phyloP scores from a whole-genome alignment of 352 stramenopile species.

The Pythium vanterpoolii region DNA sequence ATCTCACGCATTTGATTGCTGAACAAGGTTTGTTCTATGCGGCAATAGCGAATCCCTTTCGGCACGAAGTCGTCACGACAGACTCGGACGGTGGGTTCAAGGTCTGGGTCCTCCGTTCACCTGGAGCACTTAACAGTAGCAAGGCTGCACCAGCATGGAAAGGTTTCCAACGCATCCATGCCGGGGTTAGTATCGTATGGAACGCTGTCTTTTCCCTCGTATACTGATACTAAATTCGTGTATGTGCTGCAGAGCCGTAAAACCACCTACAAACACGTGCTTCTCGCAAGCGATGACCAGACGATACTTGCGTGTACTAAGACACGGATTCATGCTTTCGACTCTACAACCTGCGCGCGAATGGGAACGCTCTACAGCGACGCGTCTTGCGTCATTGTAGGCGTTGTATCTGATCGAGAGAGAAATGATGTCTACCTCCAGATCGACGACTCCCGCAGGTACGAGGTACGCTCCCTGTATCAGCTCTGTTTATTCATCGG shows the following conservation, averaged over 20 bases:
- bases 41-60: conserved; percentile 34
- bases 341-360: conserved; percentile 18
- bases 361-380: conserved; percentile 15
- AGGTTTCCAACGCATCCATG: conserved; percentile 50
- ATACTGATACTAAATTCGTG: neutral
- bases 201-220: neutral
- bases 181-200: conserved; percentile 17
- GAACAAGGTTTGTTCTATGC: conserved; percentile 30
- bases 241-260: conserved; percentile 20
- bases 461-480: conserved; percentile 3
- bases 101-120: conserved; percentile 40
- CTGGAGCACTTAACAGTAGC: neutral
- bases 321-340: conserved; percentile 19
- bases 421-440: conserved; percentile 4
- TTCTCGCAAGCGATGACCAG: conserved; percentile 9
- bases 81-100: conserved; percentile 55
- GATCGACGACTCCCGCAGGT: conserved; percentile 3
- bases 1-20: conserved; percentile 35
- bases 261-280: conserved; percentile 5
- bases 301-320: conserved; percentile 18
- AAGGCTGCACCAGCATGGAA: conserved; percentile 15
- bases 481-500: neutral
- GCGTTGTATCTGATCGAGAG: conserved; percentile 3
- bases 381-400: neutral
- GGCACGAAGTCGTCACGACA: conserved; percentile 43